Evolutionary conservation across 106 monocot species (phyloP), one percentile per base, ranked within the genome.

Genomic region (Triglochin maritima): DNA sequence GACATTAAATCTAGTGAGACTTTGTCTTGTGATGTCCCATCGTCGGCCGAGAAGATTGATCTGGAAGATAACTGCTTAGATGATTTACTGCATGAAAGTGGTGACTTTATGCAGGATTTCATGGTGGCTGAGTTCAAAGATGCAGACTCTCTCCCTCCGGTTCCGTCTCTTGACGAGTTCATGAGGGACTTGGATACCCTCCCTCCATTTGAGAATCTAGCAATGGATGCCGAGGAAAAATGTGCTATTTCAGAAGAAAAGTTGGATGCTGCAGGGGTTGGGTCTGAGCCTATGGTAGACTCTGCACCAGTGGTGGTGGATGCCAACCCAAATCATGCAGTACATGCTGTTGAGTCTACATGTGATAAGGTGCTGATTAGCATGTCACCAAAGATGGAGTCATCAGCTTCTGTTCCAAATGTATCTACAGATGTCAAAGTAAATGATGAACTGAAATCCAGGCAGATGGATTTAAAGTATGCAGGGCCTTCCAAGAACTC

Each of bases 101-200:
- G 79, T 55, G 92, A 92, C 79, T 65, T 55, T 13, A 87, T 95
- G 75, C 84, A 86, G 71, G 88, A 98, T 10, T 57, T 92, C 5
- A 84, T 92, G 76, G 86, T 80, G 60, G 91, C 83, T 49, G 91
- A 78, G 12, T 65, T 81, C 44, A 88, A 77, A 64, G 98, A 84
- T 60, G 56, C 81, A 4, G 79, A 84, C 9, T 64, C 67, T 56
- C 86, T 98, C 44, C 85, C 91, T 57, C 86, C 88, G n/a, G 77
- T 92, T 47, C 79, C 84, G 56, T 84, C 92, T 41, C 53, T 89
- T 4, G 92, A 92, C 77, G 98, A 98, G 76, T 98, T 98, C 58
- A 98, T 98, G 98, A 69, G 80, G 65, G 92, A 73, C 16, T 80
- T 92, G 47, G 86, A 88, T 77, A 74, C 81, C 43, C 92, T 84